Conservation (phyloP, 148 eudicot genomes). For the Cornus kousa region DNA sequence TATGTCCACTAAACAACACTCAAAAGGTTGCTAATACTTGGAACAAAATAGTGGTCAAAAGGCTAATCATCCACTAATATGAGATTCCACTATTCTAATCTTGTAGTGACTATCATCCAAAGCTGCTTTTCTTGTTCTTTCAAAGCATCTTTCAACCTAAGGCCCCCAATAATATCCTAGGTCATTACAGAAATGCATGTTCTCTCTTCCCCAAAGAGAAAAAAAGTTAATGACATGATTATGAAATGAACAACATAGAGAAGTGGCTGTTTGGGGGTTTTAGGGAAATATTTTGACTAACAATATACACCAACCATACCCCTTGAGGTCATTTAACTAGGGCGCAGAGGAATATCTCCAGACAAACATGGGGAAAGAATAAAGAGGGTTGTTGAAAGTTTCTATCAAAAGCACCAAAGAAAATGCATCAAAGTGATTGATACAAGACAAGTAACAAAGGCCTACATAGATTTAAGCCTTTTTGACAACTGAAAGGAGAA, state of each 20-base stretch:
- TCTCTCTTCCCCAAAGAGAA: too few relatives aligned
- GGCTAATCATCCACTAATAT: not conserved
- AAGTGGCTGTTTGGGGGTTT: constrained; percentile 10
- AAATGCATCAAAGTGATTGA: not conserved
- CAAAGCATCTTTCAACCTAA: not conserved
- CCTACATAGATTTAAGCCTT: not conserved
- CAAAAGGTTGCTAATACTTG: not conserved
- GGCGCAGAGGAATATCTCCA: constrained; percentile 17
- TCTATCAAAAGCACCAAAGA: constrained; percentile 15
- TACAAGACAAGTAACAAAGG: not conserved
- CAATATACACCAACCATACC: constrained; percentile 10
- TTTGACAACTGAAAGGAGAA: constrained; percentile 2
- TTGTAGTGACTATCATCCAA: not conserved
- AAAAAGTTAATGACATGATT: too few relatives aligned
- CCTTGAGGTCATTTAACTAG: not conserved
- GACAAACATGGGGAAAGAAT: constrained; percentile 19
- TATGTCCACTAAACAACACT: not conserved
- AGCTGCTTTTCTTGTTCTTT: not conserved
- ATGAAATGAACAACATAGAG: not conserved
- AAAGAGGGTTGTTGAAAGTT: constrained; percentile 16
- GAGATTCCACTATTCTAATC: not conserved
- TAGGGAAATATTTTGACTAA: not conserved
- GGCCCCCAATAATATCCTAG: not conserved
- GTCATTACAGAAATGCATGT: too few relatives aligned
- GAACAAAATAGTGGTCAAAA: constrained; percentile 20